Evolutionary conservation across 345 rosid species (phyloP).

Genomic region (Syzygium grande): DNA sequence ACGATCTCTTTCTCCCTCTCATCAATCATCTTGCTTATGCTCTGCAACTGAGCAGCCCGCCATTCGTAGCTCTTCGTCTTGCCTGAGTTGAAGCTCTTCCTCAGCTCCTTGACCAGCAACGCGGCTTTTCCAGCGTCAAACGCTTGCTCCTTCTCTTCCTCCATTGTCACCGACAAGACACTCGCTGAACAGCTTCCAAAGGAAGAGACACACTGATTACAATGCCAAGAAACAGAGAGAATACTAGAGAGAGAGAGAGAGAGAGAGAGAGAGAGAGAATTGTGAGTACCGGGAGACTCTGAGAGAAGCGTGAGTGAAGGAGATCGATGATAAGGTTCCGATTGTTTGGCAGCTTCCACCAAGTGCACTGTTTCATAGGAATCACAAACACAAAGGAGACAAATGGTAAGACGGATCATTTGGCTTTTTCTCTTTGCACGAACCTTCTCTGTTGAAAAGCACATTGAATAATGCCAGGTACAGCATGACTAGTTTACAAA

Average conservation of each 20-base stretch:
- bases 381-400: background rate
- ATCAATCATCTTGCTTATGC: conserved; percentile 48
- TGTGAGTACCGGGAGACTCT: background rate
- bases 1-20: conserved; percentile 53
- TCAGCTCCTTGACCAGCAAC: conserved; percentile 36
- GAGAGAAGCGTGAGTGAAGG: background rate
- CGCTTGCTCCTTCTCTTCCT: conserved; percentile 8
- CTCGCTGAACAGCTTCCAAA: conserved; percentile 12
- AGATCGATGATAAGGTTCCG: background rate
- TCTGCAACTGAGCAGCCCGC: conserved; percentile 60
- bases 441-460: background rate
- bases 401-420: background rate
- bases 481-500: background rate
- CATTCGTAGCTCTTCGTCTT: conserved; percentile 74
- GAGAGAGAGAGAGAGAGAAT: background rate
- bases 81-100: conserved; percentile 40
- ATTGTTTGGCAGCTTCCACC: background rate
- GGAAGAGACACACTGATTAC: background rate
- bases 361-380: conserved; percentile 1
- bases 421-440: background rate
- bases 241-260: background rate
- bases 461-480: background rate
- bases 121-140: conserved; percentile 37
- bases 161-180: background rate
- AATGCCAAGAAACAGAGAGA: background rate